These are phyloP conservation scores for Phytophthora gonapodyides DNA, from an alignment of 352 stramenopile genomes.

Conservation along the genomic window DNA sequence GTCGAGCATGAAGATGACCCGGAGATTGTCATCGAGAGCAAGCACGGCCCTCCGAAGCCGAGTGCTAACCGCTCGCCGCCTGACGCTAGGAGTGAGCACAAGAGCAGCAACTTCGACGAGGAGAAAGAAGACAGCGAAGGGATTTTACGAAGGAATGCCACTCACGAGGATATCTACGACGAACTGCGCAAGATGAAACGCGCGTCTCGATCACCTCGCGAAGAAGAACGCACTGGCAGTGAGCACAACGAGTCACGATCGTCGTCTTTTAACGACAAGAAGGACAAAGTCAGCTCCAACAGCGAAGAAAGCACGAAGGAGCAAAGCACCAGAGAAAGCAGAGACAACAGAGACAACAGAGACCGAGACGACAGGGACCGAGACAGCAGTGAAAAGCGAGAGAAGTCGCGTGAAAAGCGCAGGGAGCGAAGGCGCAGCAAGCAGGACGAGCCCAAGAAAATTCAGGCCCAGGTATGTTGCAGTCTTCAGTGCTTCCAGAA, in stretches of 20 bases:
- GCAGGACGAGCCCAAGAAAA: slow-evolving; percentile 71
- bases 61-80: slow-evolving; percentile 4
- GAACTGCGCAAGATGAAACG: slow-evolving; percentile 62
- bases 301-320: slow-evolving; percentile 49
- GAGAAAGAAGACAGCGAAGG: slow-evolving; percentile 31
- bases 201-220: slow-evolving; percentile 30
- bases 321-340: slow-evolving; percentile 1
- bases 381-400: slow-evolving; percentile 11
- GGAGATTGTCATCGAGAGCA: slow-evolving; percentile 65
- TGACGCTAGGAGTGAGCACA: slow-evolving; percentile 32
- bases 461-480: slow-evolving; percentile 53
- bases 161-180: slow-evolving; percentile 58
- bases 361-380: slow-evolving; percentile 19
- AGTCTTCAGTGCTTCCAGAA: background rate
- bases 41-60: slow-evolving; percentile 39
- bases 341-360: slow-evolving; percentile 1
- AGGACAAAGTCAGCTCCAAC: slow-evolving; percentile 29
- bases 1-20: slow-evolving; percentile 50
- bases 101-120: slow-evolving; percentile 26
- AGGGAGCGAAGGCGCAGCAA: slow-evolving; percentile 63
- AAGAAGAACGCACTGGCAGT: slow-evolving; percentile 31
- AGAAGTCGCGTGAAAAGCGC: slow-evolving; percentile 54
- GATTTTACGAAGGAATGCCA: slow-evolving; percentile 28
- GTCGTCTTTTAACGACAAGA: slow-evolving; percentile 30
- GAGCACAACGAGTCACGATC: slow-evolving; percentile 27